phyloP scores from a whole-genome alignment of 2,329 filamentous ascomycete species.

The Mariannaea sp. region DNA sequence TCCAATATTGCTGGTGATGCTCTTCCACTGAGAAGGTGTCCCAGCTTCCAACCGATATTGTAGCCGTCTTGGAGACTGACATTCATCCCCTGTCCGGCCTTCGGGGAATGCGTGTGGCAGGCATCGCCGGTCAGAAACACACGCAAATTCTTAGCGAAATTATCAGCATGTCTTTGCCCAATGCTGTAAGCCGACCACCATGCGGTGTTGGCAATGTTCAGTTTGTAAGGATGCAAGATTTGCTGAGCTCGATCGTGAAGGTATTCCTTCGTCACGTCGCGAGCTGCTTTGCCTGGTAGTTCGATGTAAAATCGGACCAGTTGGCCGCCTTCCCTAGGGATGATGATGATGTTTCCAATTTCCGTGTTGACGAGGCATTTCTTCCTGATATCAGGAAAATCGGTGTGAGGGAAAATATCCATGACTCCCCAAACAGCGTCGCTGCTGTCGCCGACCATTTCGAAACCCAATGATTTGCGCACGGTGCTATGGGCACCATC shows the following conservation, averaged over 20 bases:
- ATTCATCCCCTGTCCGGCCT: constrained; percentile 73
- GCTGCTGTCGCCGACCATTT: constrained; percentile 59
- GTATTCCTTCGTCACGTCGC: constrained; percentile 49
- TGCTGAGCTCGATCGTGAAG: constrained; percentile 46
- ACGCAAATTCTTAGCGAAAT: constrained; percentile 58
- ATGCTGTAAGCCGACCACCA: constrained; percentile 71
- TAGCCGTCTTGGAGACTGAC: constrained; percentile 68
- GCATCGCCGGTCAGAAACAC: constrained; percentile 74
- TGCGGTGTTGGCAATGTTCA: constrained; percentile 54
- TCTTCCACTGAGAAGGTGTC: constrained; percentile 46
- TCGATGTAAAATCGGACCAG: constrained; percentile 63
- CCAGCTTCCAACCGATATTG: constrained; percentile 62
- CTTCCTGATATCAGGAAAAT: constrained; percentile 67
- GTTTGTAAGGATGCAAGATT: constrained; percentile 59
- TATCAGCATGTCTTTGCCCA: constrained; percentile 63
- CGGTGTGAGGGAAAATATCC: constrained; percentile 48
- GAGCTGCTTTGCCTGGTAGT: constrained; percentile 54
- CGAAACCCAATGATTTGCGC: constrained; percentile 59
- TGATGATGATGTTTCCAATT: constrained; percentile 62
- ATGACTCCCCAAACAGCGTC: constrained; percentile 52
- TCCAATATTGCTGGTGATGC: constrained; percentile 43
- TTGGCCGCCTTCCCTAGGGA: constrained; percentile 61
- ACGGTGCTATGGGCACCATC: constrained; percentile 48
- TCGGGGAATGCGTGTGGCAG: constrained; percentile 59
- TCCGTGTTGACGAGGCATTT: constrained; percentile 55